A percentile compares a stretch with the other conserved stretches of the same genome.
Evolutionary conservation across 2,329 filamentous ascomycete species (phyloP).

Genomic region (Botrytis paeoniae): DNA sequence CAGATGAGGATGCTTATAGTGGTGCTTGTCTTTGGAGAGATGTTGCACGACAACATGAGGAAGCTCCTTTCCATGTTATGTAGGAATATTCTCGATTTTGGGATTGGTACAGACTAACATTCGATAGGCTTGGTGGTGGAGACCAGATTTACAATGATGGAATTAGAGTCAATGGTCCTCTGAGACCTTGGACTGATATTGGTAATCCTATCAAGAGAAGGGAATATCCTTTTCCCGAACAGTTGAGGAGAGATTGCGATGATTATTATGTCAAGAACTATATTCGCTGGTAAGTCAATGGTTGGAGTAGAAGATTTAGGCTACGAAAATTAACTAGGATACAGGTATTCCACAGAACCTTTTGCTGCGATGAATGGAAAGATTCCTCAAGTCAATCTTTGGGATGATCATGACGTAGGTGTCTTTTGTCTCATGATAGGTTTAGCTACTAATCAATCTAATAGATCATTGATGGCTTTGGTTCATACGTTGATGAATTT

Average conservation of each 20-base stretch:
- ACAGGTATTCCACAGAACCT: conserved; percentile 73
- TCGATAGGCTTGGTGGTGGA: conserved; percentile 74
- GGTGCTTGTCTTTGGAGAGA: conserved; percentile 96
- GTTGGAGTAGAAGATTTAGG: conserved; percentile 42
- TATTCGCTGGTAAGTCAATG: conserved; percentile 57
- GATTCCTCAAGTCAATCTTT: conserved; percentile 95
- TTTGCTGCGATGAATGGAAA: conserved; percentile 86
- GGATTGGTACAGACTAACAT: conserved; percentile 24
- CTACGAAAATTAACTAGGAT: conserved; percentile 48
- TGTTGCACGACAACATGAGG: conserved; percentile 76
- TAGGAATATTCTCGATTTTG: conserved; percentile 48
- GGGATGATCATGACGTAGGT: conserved; percentile 86
- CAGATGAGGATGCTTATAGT: conserved; percentile 80
- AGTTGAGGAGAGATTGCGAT: conserved; percentile 79
- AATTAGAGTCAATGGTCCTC: conserved; percentile 78
- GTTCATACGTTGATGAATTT: conserved; percentile 89
- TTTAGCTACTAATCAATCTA: conserved; percentile 31
- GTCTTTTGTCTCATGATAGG: not conserved
- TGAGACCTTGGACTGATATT: conserved; percentile 79
- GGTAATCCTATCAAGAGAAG: conserved; percentile 80
- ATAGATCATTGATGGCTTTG: conserved; percentile 80
- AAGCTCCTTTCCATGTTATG: conserved; percentile 88
- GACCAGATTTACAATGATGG: conserved; percentile 97
- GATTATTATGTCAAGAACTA: conserved; percentile 92
- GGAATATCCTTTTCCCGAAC: conserved; percentile 71